Conservation (phyloP, 2,329 filamentous ascomycete species). For the Aspergillus eucalypticola region DNA sequence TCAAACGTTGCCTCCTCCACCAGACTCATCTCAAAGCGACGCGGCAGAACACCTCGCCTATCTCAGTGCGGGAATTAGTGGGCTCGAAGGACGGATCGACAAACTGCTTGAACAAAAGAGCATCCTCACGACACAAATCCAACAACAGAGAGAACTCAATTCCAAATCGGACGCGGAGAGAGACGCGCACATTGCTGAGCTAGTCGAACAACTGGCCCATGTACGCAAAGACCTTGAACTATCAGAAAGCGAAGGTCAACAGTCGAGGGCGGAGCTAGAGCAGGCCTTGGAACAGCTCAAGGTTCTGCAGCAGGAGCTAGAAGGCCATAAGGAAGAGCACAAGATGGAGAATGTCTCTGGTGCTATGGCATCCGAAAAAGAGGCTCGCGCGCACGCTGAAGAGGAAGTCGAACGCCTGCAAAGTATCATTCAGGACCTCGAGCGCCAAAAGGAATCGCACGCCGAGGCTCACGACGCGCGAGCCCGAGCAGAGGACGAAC, state of each 20-base stretch:
- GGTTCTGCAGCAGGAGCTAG: conserved; percentile 38
- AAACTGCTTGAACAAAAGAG: conserved; percentile 82
- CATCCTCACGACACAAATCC: conserved; percentile 86
- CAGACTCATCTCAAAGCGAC: conserved; percentile 57
- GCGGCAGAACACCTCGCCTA: conserved; percentile 70
- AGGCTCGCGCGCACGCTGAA: conserved; percentile 32
- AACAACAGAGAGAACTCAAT: conserved; percentile 91
- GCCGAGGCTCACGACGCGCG: conserved; percentile 25
- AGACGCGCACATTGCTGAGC: conserved; percentile 49
- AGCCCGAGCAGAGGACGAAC: conserved; percentile 23
- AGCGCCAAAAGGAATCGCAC: conserved; percentile 33
- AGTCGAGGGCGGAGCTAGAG: conserved; percentile 43
- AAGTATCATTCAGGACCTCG: conserved; percentile 55
- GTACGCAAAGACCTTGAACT: conserved; percentile 65
- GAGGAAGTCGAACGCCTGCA: conserved; percentile 39
- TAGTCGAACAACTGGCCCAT: conserved; percentile 54
- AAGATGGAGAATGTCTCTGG: conserved; percentile 31
- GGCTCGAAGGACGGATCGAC: conserved; percentile 74
- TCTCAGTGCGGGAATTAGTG: conserved; percentile 77
- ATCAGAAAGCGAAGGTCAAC: conserved; percentile 48
- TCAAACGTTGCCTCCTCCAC: conserved; percentile 58
- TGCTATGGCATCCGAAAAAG: conserved; percentile 31
- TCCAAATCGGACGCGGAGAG: conserved; percentile 72
- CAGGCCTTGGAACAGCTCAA: conserved; percentile 48
- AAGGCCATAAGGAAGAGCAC: conserved; percentile 35